phyloP scores from a whole-genome alignment of 176 grass and related monocot genomes.

The Bothriochloa decipiens region DNA sequence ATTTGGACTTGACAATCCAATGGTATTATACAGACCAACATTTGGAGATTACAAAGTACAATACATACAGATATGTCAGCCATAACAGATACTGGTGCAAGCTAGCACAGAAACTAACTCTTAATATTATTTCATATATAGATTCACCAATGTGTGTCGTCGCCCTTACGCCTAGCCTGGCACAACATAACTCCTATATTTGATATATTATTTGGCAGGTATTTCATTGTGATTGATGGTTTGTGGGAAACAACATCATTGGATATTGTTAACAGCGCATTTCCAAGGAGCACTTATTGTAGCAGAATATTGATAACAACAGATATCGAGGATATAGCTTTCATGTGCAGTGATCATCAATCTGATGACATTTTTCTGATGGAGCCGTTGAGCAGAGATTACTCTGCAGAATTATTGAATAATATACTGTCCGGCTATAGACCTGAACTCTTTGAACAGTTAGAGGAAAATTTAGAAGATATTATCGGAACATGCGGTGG shows the following conservation, averaged over 20 bases:
- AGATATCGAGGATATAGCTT: background rate
- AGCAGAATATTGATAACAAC: conserved; percentile 11
- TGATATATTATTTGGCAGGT: background rate
- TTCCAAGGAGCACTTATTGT: background rate
- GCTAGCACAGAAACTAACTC: too few species aligned
- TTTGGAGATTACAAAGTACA: too few species aligned
- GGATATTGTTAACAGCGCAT: background rate
- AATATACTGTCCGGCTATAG: background rate
- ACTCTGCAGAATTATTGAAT: background rate
- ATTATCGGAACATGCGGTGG: background rate
- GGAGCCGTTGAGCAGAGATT: background rate
- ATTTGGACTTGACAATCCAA: too few species aligned
- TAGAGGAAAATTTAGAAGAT: background rate
- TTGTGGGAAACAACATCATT: background rate
- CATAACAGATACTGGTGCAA: too few species aligned
- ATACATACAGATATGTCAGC: too few species aligned
- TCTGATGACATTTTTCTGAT: background rate
- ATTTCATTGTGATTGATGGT: conserved; percentile 9
- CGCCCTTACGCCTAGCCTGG: too few species aligned
- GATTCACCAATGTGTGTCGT: too few species aligned
- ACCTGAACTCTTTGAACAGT: background rate
- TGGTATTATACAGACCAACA: too few species aligned
- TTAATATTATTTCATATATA: too few species aligned
- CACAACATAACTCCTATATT: background rate
- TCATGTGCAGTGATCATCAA: background rate